These are phyloP conservation scores for Oemleria cerasiformis DNA, from an alignment of 306 rosid species.

Conservation along the genomic window DNA sequence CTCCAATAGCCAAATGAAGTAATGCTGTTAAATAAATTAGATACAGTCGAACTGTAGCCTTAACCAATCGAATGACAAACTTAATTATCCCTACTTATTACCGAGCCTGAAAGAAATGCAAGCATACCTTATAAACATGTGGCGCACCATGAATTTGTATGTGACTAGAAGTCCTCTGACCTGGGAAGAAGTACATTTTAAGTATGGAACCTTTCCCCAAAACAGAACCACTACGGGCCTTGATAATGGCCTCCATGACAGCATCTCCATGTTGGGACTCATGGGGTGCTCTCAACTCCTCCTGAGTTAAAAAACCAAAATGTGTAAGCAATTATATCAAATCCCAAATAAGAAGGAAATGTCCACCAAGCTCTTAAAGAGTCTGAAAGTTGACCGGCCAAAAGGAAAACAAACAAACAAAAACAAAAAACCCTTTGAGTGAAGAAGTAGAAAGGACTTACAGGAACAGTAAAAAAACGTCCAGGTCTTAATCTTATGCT, in stretches of 20 bases:
- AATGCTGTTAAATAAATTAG: constrained; percentile 1
- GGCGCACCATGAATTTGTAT: constrained; percentile 79
- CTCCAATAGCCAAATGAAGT: neutral
- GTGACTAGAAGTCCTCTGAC: constrained; percentile 82
- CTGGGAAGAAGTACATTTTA: constrained; percentile 93
- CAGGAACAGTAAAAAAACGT: constrained; percentile 78
- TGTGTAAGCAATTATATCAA: constrained; percentile 21
- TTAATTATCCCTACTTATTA: neutral
- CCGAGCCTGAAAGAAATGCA: constrained; percentile 4
- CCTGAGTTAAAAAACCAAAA: constrained; percentile 51
- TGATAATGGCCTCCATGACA: constrained; percentile 82
- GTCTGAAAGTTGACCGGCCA: neutral
- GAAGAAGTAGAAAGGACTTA: constrained; percentile 33
- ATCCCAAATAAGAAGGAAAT: neutral
- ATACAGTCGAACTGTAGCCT: constrained; percentile 9
- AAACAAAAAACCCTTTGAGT: neutral
- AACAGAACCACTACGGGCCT: constrained; percentile 71
- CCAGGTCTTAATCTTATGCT: constrained; percentile 87
- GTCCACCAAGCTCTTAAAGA: constrained; percentile 12
- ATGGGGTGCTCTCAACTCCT: constrained; percentile 69
- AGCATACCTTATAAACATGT: constrained; percentile 72
- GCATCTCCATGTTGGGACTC: constrained; percentile 93
- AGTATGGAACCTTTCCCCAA: constrained; percentile 89
- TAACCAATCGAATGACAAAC: neutral
- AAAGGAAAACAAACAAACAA: too few relatives aligned